phyloP scores from a whole-genome alignment of 148 eudicot genomes.

The Salicornia ramosissima region DNA sequence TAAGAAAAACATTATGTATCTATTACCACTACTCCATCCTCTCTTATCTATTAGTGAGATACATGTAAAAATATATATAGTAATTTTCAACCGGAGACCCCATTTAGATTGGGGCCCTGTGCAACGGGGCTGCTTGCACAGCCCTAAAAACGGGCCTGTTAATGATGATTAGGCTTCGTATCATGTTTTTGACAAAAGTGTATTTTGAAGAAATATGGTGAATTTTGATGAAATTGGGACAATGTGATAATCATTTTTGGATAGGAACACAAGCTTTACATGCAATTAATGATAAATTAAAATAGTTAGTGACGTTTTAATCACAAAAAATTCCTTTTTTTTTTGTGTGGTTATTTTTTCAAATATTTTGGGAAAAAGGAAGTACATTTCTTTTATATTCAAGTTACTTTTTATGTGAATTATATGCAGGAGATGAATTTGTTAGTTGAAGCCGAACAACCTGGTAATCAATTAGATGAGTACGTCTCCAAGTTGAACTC shows the following conservation, averaged over 20 bases:
- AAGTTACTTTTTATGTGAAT: not conserved
- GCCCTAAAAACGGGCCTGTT: too few relatives aligned
- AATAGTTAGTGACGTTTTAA: too few relatives aligned
- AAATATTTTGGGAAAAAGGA: not conserved
- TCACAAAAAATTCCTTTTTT: too few relatives aligned
- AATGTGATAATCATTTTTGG: not conserved
- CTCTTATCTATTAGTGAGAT: too few relatives aligned
- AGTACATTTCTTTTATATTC: not conserved
- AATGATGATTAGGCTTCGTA: not conserved
- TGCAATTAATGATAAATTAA: too few relatives aligned
- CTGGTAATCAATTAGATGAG: conserved; percentile 66
- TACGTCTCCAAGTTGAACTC: conserved; percentile 49
- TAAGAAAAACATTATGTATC: too few relatives aligned
- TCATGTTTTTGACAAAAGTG: not conserved
- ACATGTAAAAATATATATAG: too few relatives aligned
- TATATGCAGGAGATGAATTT: conserved; percentile 67
- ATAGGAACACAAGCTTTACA: not conserved
- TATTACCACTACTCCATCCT: too few relatives aligned
- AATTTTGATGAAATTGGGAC: not conserved
- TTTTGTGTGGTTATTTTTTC: not conserved
- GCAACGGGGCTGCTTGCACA: too few relatives aligned
- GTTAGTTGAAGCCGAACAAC: conserved; percentile 56
- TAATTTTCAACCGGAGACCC: too few relatives aligned
- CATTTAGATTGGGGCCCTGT: too few relatives aligned
- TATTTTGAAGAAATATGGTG: not conserved